Percentiles rank a stretch among this genome's conserved stretches.
phyloP scores from a whole-genome alignment of 177 flowering plant genomes.

The Vitis hybrid region DNA sequence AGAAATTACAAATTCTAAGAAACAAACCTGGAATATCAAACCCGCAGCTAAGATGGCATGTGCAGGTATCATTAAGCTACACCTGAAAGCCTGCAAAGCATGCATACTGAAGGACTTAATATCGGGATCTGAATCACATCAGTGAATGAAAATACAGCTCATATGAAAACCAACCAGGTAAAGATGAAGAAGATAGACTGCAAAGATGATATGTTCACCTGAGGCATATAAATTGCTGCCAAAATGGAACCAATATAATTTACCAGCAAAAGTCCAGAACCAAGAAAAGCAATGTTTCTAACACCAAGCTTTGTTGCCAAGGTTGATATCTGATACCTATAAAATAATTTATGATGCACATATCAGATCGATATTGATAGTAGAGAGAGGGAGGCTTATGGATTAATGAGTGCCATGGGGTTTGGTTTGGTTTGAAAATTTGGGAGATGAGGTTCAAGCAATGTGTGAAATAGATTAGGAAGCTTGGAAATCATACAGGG shows the following conservation, averaged over 20 bases:
- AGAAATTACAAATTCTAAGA: neutral
- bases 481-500: too few relatives aligned
- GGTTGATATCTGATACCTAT: slow-evolving; percentile 95
- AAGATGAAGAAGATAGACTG: neutral
- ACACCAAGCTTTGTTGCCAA: slow-evolving; percentile 98
- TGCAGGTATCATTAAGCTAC: slow-evolving; percentile 73
- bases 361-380: slow-evolving; percentile 1
- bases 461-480: too few relatives aligned
- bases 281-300: slow-evolving; percentile 88
- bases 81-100: slow-evolving; percentile 75
- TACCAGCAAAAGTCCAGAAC: slow-evolving; percentile 76
- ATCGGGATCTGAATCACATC: neutral
- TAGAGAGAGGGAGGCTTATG: neutral
- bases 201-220: slow-evolving; percentile 41
- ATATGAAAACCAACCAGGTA: neutral
- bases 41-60: slow-evolving; percentile 64
- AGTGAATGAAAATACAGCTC: too few relatives aligned
- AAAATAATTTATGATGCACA: neutral
- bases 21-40: slow-evolving; percentile 82
- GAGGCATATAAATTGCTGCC: slow-evolving; percentile 86
- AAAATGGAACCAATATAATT: slow-evolving; percentile 78
- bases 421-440: too few relatives aligned
- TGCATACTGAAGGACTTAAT: slow-evolving; percentile 1
- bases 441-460: too few relatives aligned
- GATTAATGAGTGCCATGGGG: too few relatives aligned